phyloP scores from a whole-genome alignment of 495 filamentous ascomycete genomes.

The Hypoxylon intermedium region DNA sequence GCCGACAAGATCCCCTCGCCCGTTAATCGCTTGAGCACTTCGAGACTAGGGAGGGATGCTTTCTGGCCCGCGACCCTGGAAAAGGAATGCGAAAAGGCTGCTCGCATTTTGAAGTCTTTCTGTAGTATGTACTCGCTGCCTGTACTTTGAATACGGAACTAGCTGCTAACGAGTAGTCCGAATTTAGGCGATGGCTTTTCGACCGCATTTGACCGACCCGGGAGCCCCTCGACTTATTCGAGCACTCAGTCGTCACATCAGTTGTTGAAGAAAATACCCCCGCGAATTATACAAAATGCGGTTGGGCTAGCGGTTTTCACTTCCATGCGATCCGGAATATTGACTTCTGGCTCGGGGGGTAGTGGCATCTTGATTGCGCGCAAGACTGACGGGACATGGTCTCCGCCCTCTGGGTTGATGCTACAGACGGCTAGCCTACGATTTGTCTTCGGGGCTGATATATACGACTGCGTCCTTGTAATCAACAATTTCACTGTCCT shows the following conservation, averaged over 20 bases:
- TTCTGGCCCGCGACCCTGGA: constrained; percentile 84
- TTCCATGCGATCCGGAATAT: constrained; percentile 89
- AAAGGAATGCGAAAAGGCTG: constrained; percentile 86
- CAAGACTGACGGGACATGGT: constrained; percentile 84
- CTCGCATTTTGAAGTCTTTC: constrained; percentile 82
- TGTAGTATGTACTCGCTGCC: constrained; percentile 60
- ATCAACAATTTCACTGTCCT: constrained; percentile 84
- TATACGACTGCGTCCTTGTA: constrained; percentile 91
- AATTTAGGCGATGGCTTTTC: constrained; percentile 56
- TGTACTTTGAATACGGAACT: background rate
- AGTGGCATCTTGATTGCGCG: constrained; percentile 83
- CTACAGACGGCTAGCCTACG: constrained; percentile 85
- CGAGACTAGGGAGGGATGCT: constrained; percentile 60
- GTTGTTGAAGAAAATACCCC: constrained; percentile 82
- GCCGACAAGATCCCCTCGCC: constrained; percentile 52
- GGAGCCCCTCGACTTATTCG: constrained; percentile 43
- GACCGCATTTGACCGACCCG: constrained; percentile 46
- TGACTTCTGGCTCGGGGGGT: constrained; percentile 86
- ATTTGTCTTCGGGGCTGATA: constrained; percentile 89
- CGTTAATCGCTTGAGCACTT: constrained; percentile 44
- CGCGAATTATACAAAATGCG: constrained; percentile 80
- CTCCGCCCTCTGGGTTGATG: constrained; percentile 84
- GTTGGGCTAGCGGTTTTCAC: constrained; percentile 91
- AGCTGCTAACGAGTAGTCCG: constrained; percentile 10
- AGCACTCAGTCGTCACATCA: constrained; percentile 44